Base-by-base conservation (phyloP, 73 alveolate genomes). In the Halteria grandinella region DNA sequence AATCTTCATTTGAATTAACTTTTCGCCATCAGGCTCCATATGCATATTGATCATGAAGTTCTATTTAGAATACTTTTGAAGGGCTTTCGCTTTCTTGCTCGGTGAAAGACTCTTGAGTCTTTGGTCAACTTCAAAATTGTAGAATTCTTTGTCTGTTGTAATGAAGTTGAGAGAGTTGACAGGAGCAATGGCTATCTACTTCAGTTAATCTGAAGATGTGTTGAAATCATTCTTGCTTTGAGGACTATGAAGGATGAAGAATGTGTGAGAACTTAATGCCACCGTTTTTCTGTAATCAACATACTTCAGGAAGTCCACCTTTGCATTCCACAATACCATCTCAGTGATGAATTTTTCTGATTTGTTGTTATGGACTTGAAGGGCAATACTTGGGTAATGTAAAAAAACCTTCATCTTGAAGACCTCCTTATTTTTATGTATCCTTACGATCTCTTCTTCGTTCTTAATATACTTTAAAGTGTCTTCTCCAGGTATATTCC, bases 1-100 rank as follows among this genome's bases (percentile, higher is more conserved):
- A 2, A 82, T 48, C 15, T 71, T 73, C 14, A 62, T 50, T n/a
- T 69, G 40, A 29, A 82, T 44, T 32, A 51, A 32, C 49, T 82
- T 82, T 17, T 70, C 91, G 23, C 91, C 91, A n/a, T 71, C 71
- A 1, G 87, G 55, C 52, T 55, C 75, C 45, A 75, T 31, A 20
- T 55, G 77, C n/a, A 75, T 39, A 14, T 24, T 21, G 33, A 75
- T 57, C 27, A 29, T 55, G 28, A 75, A 43, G 25, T 57, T 31
- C 37, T 70, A 29, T 62, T 57, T 57, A 17, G 43, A 14, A 58
- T 52, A 11, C 59, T 53, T 40, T 4, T 18, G 10, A n/a, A 14
- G 25, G 15, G 69, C 44, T 45, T 25, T 27, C 15, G 28, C 52
- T 52, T 51, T 31, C 37, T 45, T 37, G 12, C 45, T 23, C 3